These are phyloP conservation scores for Neonothopanus nambi DNA, from an alignment of 1,284 basidiomycete species.

Conservation along the genomic window DNA sequence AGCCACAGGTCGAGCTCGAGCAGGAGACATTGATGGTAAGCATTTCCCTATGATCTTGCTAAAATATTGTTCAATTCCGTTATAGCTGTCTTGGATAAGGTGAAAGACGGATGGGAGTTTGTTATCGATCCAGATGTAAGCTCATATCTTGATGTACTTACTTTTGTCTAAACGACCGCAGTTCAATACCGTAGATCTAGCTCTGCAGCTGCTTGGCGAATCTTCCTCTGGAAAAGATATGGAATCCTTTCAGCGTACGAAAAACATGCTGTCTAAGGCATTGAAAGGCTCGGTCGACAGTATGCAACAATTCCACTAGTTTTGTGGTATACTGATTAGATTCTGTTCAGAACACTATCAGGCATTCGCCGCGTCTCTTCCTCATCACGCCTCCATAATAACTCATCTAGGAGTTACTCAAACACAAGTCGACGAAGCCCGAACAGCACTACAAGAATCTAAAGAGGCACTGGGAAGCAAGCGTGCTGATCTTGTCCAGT, in stretches of 20 bases:
- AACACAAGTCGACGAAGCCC: conserved; percentile 71
- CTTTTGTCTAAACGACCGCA: conserved; percentile 32
- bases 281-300: conserved; percentile 85
- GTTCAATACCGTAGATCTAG: conserved; percentile 93
- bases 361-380: conserved; percentile 87
- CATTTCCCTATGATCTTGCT: conserved; percentile 12
- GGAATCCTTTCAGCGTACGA: conserved; percentile 73
- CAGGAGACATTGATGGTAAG: conserved; percentile 79
- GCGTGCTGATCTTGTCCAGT: conserved; percentile 82
- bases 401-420: conserved; percentile 73
- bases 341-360: conserved; percentile 75
- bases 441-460: conserved; percentile 72
- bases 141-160: conserved; percentile 12
- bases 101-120: conserved; percentile 89
- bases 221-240: conserved; percentile 71
- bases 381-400: conserved; percentile 81
- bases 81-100: conserved; percentile 79
- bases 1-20: conserved; percentile 51
- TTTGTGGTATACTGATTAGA: not conserved
- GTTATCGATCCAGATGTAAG: conserved; percentile 83
- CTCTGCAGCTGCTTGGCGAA: conserved; percentile 81
- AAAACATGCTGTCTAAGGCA: conserved; percentile 72
- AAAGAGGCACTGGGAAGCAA: conserved; percentile 79
- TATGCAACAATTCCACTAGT: conserved; percentile 40
- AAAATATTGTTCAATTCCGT: conserved; percentile 7